phyloP scores from a whole-genome alignment of 768 basidiomycete genomes.

The Pleurotus platypus region DNA sequence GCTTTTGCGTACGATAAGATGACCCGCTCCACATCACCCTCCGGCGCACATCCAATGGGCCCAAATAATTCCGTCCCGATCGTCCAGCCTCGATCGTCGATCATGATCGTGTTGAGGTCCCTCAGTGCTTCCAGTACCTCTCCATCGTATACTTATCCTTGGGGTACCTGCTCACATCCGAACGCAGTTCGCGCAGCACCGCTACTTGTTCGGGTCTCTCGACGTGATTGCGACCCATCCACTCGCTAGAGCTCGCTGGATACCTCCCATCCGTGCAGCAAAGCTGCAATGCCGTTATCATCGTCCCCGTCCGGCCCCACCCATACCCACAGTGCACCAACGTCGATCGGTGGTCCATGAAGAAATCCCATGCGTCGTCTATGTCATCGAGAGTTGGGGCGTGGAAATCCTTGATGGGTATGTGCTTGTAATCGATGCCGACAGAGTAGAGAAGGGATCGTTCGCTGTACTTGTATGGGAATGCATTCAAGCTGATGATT shows the following conservation, averaged over 20 bases:
- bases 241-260: not conserved
- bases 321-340: slow-evolving; percentile 12
- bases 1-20: no score
- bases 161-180: not conserved
- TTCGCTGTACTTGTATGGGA: slow-evolving; percentile 11
- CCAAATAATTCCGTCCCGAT: no score
- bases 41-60: no score
- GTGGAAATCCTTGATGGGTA: slow-evolving; percentile 17
- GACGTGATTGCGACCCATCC: not conserved
- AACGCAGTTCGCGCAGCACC: not conserved
- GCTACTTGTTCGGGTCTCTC: not conserved
- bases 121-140: not conserved
- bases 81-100: no score
- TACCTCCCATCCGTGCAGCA: slow-evolving; percentile 4
- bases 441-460: slow-evolving; percentile 6
- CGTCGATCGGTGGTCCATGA: slow-evolving; percentile 4
- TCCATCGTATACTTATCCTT: not conserved
- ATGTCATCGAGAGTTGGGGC: slow-evolving; percentile 16
- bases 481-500: slow-evolving; percentile 19
- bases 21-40: no score
- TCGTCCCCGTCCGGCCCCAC: slow-evolving; percentile 10
- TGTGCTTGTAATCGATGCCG: slow-evolving; percentile 15
- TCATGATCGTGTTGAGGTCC: no score
- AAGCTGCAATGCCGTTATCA: slow-evolving; percentile 9
- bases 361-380: slow-evolving; percentile 13